phyloP scores from a whole-genome alignment of 2,329 filamentous ascomycete species.

The Xylariaceae sp. region DNA sequence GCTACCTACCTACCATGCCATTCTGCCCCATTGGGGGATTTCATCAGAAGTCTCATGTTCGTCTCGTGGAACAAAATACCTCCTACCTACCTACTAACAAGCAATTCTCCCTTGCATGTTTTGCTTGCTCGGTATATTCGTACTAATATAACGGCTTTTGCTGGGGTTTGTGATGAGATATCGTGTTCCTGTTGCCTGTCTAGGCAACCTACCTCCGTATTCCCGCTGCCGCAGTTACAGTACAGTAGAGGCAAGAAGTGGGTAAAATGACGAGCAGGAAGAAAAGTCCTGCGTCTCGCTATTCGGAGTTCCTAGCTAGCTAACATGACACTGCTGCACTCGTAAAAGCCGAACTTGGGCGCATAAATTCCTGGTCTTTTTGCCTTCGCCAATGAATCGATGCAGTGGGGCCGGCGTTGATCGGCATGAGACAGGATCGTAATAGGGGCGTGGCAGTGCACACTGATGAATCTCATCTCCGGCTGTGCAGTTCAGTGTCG shows the following conservation, averaged over 20 bases:
- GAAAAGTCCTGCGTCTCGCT: slow-evolving; percentile 12
- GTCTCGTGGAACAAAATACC: background rate
- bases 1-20: background rate
- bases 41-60: background rate
- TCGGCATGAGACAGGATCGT: slow-evolving; percentile 7
- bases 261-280: background rate
- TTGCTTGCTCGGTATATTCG: background rate
- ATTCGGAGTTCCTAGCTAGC: background rate
- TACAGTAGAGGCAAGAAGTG: background rate
- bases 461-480: slow-evolving; percentile 11
- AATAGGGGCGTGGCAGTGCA: slow-evolving; percentile 9
- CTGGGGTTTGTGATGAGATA: background rate
- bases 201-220: too few species aligned
- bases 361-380: background rate
- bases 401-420: slow-evolving; percentile 7
- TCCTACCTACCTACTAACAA: background rate
- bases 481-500: background rate
- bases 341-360: slow-evolving; percentile 6
- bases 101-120: slow-evolving; percentile 12
- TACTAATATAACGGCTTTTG: background rate
- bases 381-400: background rate
- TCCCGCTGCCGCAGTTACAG: too few species aligned
- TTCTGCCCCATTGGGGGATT: background rate
- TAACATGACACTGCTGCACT: too few species aligned
- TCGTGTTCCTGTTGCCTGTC: too few species aligned